These are phyloP conservation scores for Ramaria sp. DNA, from an alignment of 768 basidiomycete genomes.

Conservation along the genomic window DNA sequence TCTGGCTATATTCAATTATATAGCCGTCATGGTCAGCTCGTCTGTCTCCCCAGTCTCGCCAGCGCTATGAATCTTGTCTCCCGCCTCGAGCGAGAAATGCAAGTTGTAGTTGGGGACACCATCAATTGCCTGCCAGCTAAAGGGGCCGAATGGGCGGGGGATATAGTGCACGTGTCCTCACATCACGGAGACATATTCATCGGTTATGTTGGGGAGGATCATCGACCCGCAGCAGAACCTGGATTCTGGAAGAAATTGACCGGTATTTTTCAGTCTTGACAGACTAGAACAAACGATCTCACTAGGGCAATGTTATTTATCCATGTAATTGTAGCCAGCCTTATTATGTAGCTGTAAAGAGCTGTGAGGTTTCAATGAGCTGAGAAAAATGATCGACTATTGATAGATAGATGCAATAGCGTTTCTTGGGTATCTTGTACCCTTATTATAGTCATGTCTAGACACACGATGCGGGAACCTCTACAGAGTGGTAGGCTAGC, in stretches of 20 bases:
- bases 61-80: neutral
- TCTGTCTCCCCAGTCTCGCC: neutral
- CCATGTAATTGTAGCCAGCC: neutral
- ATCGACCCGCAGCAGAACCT: neutral
- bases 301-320: neutral
- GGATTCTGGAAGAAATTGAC: slow-evolving; percentile 6
- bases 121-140: neutral
- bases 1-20: slow-evolving; percentile 9
- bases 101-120: neutral
- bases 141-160: neutral
- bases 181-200: slow-evolving; percentile 1
- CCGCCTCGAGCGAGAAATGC: slow-evolving; percentile 3
- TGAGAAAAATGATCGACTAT: too few relatives aligned
- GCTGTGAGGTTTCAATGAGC: too few relatives aligned
- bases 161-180: slow-evolving; percentile 6
- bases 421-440: too few relatives aligned
- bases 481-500: too few relatives aligned
- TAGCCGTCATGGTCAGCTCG: slow-evolving; percentile 2
- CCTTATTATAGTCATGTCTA: too few relatives aligned
- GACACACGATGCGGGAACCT: too few relatives aligned
- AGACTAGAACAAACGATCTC: neutral
- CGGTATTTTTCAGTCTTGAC: neutral
- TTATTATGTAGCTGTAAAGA: too few relatives aligned
- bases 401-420: too few relatives aligned
- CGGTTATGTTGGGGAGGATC: slow-evolving; percentile 2